These are phyloP conservation scores for Xerocomus spinulosus DNA, from an alignment of 768 basidiomycete species.

Conservation along the genomic window DNA sequence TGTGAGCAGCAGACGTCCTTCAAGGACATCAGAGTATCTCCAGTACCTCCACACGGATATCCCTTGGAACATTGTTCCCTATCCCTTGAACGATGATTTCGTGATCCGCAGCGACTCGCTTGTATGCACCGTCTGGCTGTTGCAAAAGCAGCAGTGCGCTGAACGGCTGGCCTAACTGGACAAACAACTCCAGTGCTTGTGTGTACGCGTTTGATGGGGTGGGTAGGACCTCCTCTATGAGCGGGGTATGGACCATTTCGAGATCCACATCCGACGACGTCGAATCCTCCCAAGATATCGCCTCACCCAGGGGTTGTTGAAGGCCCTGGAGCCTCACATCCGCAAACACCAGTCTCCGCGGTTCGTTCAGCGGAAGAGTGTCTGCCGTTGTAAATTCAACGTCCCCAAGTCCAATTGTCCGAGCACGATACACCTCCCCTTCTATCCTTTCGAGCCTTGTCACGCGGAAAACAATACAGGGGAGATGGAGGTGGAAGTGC, in stretches of 20 bases:
- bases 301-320: not conserved
- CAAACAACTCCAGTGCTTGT: constrained; percentile 2
- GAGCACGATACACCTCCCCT: not conserved
- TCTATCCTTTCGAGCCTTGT: not conserved
- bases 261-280: not conserved
- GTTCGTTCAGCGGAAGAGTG: not conserved
- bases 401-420: not conserved
- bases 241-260: not conserved
- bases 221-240: not conserved
- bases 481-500: not conserved
- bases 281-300: not conserved
- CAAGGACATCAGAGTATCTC: constrained; percentile 4
- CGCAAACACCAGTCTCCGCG: not conserved
- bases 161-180: constrained; percentile 5
- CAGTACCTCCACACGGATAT: not conserved
- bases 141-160: constrained; percentile 1
- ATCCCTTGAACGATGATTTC: constrained; percentile 2
- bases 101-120: constrained; percentile 5
- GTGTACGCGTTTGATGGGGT: not conserved
- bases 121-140: not conserved
- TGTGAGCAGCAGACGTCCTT: too few relatives aligned
- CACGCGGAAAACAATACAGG: constrained; percentile 1
- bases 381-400: constrained; percentile 1
- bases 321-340: constrained; percentile 1
- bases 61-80: not conserved